Conservation (phyloP, 23 red algal genomes). For the Gracilaria gracilis region DNA sequence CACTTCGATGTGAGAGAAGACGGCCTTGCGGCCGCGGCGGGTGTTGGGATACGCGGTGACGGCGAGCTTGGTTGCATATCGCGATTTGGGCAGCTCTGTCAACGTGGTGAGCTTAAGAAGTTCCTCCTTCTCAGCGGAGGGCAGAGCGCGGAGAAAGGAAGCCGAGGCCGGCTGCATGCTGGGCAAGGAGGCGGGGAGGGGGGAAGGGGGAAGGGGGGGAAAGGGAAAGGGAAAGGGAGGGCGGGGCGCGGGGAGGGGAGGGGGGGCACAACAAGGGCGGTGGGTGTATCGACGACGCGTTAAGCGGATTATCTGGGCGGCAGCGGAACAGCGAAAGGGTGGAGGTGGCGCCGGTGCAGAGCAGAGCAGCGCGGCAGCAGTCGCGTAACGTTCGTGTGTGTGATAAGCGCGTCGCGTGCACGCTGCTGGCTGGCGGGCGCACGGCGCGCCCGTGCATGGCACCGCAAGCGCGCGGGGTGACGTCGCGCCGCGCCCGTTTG, state of each 20-base stretch:
- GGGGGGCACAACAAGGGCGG: neutral
- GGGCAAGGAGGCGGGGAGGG: neutral
- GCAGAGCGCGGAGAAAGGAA: constrained; percentile 67
- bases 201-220: neutral
- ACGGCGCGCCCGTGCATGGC: no score
- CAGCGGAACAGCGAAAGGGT: no score
- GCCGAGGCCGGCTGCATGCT: constrained; percentile 39
- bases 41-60: constrained; percentile 68
- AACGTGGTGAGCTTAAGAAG: constrained; percentile 76
- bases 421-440: neutral
- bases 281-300: no score
- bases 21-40: constrained; percentile 68
- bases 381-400: constrained; percentile 13
- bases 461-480: no score
- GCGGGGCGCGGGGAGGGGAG: neutral
- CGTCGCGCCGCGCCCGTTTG: no score
- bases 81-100: constrained; percentile 75
- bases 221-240: neutral
- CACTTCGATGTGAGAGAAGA: constrained; percentile 85
- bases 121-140: constrained; percentile 61
- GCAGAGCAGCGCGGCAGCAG: neutral
- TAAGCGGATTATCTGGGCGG: no score
- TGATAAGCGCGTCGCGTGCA: neutral
- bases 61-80: constrained; percentile 81
- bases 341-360: neutral